A percentile compares a stretch with the other conserved stretches of the same genome.
Conservation (phyloP, 768 basidiomycete genomes). For the Calocybe cyanea region DNA sequence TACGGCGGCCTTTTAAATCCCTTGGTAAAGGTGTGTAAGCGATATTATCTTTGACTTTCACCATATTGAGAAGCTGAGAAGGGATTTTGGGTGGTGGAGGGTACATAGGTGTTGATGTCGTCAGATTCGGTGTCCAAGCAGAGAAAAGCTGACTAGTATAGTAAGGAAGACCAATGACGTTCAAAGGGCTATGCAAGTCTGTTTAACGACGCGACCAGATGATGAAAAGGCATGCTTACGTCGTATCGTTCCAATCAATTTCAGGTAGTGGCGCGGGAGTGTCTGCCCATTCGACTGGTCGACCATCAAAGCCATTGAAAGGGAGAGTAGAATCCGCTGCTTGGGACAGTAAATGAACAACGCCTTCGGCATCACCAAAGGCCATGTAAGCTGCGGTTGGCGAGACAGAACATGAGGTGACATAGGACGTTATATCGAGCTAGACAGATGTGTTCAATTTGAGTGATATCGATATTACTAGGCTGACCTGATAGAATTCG, state of each 20-base stretch:
- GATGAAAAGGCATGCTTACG: slow-evolving; percentile 43
- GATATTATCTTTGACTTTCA: slow-evolving; percentile 86
- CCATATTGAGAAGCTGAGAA: slow-evolving; percentile 64
- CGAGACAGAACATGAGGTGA: slow-evolving; percentile 79
- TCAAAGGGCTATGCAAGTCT: slow-evolving; percentile 63
- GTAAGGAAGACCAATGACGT: slow-evolving; percentile 83
- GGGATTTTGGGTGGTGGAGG: slow-evolving; percentile 81
- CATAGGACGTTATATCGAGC: slow-evolving; percentile 70
- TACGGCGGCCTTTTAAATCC: slow-evolving; percentile 80
- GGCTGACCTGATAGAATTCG: slow-evolving; percentile 76
- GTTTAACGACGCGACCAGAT: not conserved
- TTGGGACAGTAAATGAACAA: slow-evolving; percentile 77
- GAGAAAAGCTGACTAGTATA: slow-evolving; percentile 78
- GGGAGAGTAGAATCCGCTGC: slow-evolving; percentile 62
- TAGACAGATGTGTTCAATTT: slow-evolving; percentile 23
- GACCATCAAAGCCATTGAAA: slow-evolving; percentile 88
- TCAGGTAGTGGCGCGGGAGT: slow-evolving; percentile 60
- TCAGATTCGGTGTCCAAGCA: slow-evolving; percentile 49
- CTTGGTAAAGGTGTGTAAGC: slow-evolving; percentile 87
- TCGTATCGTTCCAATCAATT: slow-evolving; percentile 79
- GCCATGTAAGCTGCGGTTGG: slow-evolving; percentile 89
- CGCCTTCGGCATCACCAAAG: slow-evolving; percentile 85
- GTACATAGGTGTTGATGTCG: slow-evolving; percentile 39
- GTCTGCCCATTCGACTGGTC: slow-evolving; percentile 84
- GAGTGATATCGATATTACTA: not conserved